Evolutionary conservation across 2,329 filamentous ascomycete species (phyloP).

Genomic region (Torrubiellomyces zombiae): DNA sequence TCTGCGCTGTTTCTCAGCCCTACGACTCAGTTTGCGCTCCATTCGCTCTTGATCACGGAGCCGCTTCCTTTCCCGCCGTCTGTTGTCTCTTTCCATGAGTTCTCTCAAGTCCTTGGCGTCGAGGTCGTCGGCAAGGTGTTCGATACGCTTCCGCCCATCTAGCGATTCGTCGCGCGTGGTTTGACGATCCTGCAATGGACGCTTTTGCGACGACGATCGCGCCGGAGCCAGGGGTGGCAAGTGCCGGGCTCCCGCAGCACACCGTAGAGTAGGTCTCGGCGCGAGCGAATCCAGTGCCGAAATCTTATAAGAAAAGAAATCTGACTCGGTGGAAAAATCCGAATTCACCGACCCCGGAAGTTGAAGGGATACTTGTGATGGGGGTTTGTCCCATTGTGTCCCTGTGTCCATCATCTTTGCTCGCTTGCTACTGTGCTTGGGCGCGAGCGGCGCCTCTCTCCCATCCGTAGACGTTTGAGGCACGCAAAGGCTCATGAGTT

Average conservation of each 20-base stretch:
- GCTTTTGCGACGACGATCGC: conserved; percentile 29
- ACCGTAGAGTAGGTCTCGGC: conserved; percentile 70
- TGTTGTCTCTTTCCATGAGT: conserved; percentile 75
- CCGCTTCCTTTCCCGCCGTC: conserved; percentile 61
- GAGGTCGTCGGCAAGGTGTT: conserved; percentile 68
- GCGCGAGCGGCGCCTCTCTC: conserved; percentile 41
- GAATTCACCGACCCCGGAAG: conserved; percentile 60
- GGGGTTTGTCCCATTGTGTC: conserved; percentile 40
- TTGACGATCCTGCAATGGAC: conserved; percentile 31
- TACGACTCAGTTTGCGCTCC: conserved; percentile 45
- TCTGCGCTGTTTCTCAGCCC: conserved; percentile 48
- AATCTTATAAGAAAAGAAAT: conserved; percentile 59
- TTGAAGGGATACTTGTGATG: conserved; percentile 61
- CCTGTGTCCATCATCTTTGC: conserved; percentile 34
- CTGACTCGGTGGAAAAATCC: conserved; percentile 57
- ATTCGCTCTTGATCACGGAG: conserved; percentile 50
- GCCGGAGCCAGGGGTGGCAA: conserved; percentile 27
- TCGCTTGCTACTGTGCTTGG: conserved; percentile 49
- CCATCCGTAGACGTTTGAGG: conserved; percentile 47
- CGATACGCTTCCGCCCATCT: conserved; percentile 43
- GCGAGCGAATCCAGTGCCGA: conserved; percentile 67
- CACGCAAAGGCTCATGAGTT: conserved; percentile 58
- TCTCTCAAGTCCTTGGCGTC: conserved; percentile 73
- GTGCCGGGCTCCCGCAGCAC: conserved; percentile 47
- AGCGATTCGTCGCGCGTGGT: conserved; percentile 44